Base-by-base conservation (phyloP, 352 stramenopile species). In the Thraustochytrium striatum region DNA sequence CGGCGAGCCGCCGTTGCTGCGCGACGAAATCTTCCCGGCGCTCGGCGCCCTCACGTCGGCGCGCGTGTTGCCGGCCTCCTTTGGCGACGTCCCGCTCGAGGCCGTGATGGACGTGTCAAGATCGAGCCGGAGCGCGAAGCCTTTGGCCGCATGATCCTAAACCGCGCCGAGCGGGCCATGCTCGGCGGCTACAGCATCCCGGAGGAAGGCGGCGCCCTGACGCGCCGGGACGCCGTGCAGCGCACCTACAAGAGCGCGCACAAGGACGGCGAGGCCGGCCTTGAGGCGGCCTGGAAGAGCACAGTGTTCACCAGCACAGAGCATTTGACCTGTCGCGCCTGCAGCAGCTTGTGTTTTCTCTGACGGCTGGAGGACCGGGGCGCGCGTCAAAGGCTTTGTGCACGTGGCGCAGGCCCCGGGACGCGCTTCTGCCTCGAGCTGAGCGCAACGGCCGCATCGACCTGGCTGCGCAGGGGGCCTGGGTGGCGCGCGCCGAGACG, bases 41-140 rank as follows among this genome's bases (percentile, higher is more conserved):
- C 16, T 75, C 2, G 21, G 19, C 32, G 32, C 32, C 16, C 30
- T 3, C 13, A 38, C 52, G 7, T 25, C n/a, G 5, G 65, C 65
- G 8, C 44, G 65, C 65, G 41, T 75, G 16, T 8, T 75, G 5
- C 21, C 65, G 1, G n/a, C 5, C 19, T 0, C 28, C 0, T 75
- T 62, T 28, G 39, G 21, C 16, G 47, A 72, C 30, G 25, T 75
- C 32, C 39, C 65, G 0, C 65, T 75, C 41, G 65, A 75, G 30
- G 41, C 41, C 21, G 65, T 75, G 1, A 30, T 75, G 33, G 65
- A 75, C 50, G 65, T 75, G 65, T 75, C 13, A 30, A 38, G 3
- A 7, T 75, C 21, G 65, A 65, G 36, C 65, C 65, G 19, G 65
- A 75, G 36, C 44, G 65, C 1, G 65, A 75, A 30, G 65, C 65